These are phyloP conservation scores for Termitomyces sp. DNA, from an alignment of 768 basidiomycete genomes.

Conservation along the genomic window DNA sequence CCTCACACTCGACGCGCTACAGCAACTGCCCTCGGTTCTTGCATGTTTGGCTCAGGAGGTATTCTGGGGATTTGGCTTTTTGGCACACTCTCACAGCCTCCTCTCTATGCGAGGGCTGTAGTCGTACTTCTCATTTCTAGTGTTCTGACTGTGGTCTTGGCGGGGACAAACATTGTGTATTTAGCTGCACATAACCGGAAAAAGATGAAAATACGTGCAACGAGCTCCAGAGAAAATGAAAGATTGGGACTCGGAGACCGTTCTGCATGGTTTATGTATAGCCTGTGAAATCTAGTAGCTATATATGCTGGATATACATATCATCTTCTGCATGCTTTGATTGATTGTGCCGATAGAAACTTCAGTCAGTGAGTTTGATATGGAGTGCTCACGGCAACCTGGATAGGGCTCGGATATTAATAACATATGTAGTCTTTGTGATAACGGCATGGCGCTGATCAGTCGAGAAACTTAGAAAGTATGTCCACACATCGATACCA, in stretches of 20 bases:
- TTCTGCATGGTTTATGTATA: constrained; percentile 54
- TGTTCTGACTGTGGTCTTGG: constrained; percentile 32
- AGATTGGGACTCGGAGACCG: constrained; percentile 40
- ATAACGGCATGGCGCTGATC: too few relatives aligned
- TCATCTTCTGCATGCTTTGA: too few relatives aligned
- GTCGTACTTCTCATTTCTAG: constrained; percentile 37
- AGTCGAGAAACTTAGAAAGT: too few relatives aligned
- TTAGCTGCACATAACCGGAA: constrained; percentile 40
- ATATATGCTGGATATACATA: background rate
- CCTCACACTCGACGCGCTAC: constrained; percentile 57
- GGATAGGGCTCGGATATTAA: too few relatives aligned
- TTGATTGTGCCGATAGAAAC: too few relatives aligned
- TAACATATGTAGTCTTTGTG: too few relatives aligned
- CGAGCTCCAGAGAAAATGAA: constrained; percentile 30
- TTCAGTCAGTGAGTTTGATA: too few relatives aligned
- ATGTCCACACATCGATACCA: too few relatives aligned
- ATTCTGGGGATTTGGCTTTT: constrained; percentile 61
- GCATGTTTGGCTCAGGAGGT: constrained; percentile 55
- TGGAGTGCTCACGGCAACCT: too few relatives aligned
- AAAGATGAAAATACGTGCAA: constrained; percentile 36
- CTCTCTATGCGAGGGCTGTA: constrained; percentile 46
- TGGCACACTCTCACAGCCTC: constrained; percentile 45
- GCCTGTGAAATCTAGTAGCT: constrained; percentile 25
- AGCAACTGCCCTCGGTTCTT: constrained; percentile 51
- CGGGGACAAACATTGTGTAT: constrained; percentile 36